Evolutionary conservation across 768 basidiomycete species (phyloP).

Genomic region (Suillus luteus): DNA sequence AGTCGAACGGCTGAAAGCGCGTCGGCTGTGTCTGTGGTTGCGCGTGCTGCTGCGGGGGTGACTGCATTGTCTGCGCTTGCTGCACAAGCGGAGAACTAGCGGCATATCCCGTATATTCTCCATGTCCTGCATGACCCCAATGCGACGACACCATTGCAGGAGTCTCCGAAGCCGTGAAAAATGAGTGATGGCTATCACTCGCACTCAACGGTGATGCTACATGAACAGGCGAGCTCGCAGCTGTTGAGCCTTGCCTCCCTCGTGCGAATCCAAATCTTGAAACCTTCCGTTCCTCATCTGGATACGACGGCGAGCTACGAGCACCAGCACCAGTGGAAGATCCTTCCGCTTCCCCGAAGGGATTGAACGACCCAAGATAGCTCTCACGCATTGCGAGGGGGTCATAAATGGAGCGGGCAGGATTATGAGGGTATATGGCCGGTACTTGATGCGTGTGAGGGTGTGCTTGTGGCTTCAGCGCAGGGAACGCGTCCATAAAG

Average conservation of each 20-base stretch:
- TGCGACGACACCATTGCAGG: conserved; percentile 40
- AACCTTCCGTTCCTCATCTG: conserved; percentile 64
- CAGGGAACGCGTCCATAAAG: conserved; percentile 73
- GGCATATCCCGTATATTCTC: conserved; percentile 45
- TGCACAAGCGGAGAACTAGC: conserved; percentile 49
- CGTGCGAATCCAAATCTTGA: conserved; percentile 84
- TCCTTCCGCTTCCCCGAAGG: conserved; percentile 71
- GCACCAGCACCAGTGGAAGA: conserved; percentile 29
- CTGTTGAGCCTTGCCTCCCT: conserved; percentile 61
- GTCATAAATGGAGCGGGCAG: conserved; percentile 58
- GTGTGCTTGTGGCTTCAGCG: conserved; percentile 42
- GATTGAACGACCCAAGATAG: conserved; percentile 80
- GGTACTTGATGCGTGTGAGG: conserved; percentile 27
- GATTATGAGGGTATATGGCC: conserved; percentile 49
- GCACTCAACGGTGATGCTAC: conserved; percentile 55
- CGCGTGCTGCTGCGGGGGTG: conserved; percentile 34
- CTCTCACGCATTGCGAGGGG: conserved; percentile 45
- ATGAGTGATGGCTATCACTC: conserved; percentile 50
- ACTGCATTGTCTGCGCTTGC: conserved; percentile 41
- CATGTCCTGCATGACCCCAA: conserved; percentile 47
- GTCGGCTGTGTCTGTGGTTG: conserved; percentile 24
- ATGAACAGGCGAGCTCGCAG: conserved; percentile 60
- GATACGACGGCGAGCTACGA: conserved; percentile 44
- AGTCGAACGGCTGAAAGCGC: conserved; percentile 61
- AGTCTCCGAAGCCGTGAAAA: conserved; percentile 42